Base-by-base conservation (phyloP, 768 basidiomycete species). In the Galerina marginata region DNA sequence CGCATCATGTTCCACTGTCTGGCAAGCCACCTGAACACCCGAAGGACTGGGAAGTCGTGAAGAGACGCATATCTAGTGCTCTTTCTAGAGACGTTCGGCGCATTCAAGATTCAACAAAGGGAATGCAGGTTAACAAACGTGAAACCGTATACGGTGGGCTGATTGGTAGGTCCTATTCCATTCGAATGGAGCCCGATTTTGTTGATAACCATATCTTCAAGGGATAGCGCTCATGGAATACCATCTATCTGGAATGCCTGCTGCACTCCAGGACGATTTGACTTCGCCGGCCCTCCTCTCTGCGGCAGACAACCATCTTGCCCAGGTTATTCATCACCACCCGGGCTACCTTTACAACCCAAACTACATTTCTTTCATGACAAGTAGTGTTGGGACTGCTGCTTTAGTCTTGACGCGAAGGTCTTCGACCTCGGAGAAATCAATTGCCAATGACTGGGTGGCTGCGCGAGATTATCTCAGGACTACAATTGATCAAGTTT, bases 381-480 rank as follows among this genome's bases (percentile, higher is more conserved):
- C 79, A 59, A 81, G 78, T 7, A 69, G 66, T 11, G 61, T 80
- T 29, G 81, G 81, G 3, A 60, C 76, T 4, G 76, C 76, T 0
- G 72, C 75, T 4, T 70, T 83, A 11, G 64, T 76, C 9, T 69
- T 83, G 12, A 56, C 68, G 4, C 70, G 78, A 23, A 55, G 62
- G 20, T 42, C 48, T 12, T 63, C 50, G 15, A 63, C 66, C 38
- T 70, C 55, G 20, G 74, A 60, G 63, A 67, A 65, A 58, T 56
- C 59, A 26, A 63, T 72, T 56, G 39, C 66, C 48, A 62, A 58
- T 11, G 53, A 63, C 50, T 72, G 67, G 65, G 51, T 58, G 20
- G 29, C 59, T 4, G 69, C 72, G 29, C 60, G 67, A 25, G 54
- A 69, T 26, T 65, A 75, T 33, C 51, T 81, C 2, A 26, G 62